Conservation (phyloP, 2,329 filamentous ascomycete genomes). For the Fusarium dlaminii region DNA sequence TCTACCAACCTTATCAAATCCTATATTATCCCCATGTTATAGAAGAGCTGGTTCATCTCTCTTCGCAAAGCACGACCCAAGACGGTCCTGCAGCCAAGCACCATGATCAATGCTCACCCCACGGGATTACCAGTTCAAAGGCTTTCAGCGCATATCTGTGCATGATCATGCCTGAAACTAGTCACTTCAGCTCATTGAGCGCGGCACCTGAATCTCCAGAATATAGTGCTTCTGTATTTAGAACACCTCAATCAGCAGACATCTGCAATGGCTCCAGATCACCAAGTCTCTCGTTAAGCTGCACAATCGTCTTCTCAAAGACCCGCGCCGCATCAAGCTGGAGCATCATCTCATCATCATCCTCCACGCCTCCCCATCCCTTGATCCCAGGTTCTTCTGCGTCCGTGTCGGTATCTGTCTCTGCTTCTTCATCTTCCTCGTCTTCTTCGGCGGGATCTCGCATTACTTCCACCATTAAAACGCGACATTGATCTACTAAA, state of each 20-base stretch:
- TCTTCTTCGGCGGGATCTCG: slow-evolving; percentile 55
- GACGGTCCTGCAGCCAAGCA: slow-evolving; percentile 3
- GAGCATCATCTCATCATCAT: slow-evolving; percentile 60
- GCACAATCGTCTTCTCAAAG: slow-evolving; percentile 81
- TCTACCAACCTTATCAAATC: not conserved
- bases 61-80: not conserved
- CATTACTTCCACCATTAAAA: slow-evolving; percentile 75
- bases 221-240: not conserved
- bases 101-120: slow-evolving; percentile 2
- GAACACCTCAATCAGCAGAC: slow-evolving; percentile 29
- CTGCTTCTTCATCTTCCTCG: slow-evolving; percentile 46
- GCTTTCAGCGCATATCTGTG: not conserved
- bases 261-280: slow-evolving; percentile 31
- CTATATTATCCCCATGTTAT: not conserved
- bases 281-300: slow-evolving; percentile 74
- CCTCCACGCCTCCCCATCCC: slow-evolving; percentile 48
- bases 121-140: not conserved
- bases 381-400: slow-evolving; percentile 37
- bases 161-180: slow-evolving; percentile 14
- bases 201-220: not conserved
- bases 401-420: slow-evolving; percentile 47
- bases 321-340: slow-evolving; percentile 79
- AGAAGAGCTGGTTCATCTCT: not conserved
- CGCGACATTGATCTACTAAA: slow-evolving; percentile 78
- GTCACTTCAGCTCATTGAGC: not conserved